phyloP scores from a whole-genome alignment of 78 protist species.

The Dictyostelium firmibasis region DNA sequence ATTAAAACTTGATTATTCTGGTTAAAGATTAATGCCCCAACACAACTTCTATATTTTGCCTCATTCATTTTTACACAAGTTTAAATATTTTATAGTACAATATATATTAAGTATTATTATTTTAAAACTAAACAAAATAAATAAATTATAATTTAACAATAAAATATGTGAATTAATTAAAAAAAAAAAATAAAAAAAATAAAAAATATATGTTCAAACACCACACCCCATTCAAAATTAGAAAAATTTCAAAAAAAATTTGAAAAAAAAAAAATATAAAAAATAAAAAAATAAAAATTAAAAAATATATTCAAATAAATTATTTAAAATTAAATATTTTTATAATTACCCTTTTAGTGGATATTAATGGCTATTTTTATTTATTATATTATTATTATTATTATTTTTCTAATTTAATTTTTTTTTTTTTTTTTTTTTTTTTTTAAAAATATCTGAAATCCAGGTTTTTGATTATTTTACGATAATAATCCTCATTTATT shows the following conservation, averaged over 20 bases:
- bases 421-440: no score
- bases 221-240: not conserved
- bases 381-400: no score
- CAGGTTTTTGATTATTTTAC: no score
- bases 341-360: no score
- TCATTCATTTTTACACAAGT: not conserved
- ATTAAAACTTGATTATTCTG: slow-evolving; percentile 25
- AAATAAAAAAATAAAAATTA: not conserved
- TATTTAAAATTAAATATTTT: no score
- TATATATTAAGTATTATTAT: not conserved
- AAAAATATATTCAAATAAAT: not conserved
- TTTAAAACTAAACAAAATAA: not conserved
- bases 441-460: no score
- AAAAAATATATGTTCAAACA: not conserved
- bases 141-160: no score
- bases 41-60: slow-evolving; percentile 38
- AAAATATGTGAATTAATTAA: no score
- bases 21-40: slow-evolving; percentile 57
- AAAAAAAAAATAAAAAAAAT: not conserved
- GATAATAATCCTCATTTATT: no score
- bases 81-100: not conserved
- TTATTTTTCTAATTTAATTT: no score
- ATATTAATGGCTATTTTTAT: not conserved
- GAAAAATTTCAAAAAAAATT: not conserved
- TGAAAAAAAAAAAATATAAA: not conserved